Base-by-base conservation (phyloP, 805 yeast species). In the Hanseniaspora clermontiae region DNA sequence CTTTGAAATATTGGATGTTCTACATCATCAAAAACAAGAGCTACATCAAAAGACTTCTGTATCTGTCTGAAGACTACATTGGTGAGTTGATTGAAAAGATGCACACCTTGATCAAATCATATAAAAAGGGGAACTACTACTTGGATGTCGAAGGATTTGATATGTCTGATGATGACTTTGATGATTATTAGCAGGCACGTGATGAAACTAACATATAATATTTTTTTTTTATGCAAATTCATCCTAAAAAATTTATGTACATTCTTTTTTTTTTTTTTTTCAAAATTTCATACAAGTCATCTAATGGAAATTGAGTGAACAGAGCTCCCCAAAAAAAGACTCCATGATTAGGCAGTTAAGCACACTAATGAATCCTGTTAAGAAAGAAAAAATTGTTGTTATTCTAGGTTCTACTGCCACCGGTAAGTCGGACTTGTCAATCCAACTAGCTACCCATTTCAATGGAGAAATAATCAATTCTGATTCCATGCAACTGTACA, bases 401-500 rank as follows among this genome's bases (percentile, higher is more conserved):
- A 78, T 87, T 17, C 84, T 86, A 3, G 98, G 98, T 0, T 90
- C 96, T 38, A 91, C 98, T 0, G 98, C 97, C 0, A 97, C 89
- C 12, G 98, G 98, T 0, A 91, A 91, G 65, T 90, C 97, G 0
- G 88, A 87, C 62, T 76, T 80, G 63, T 66, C 72, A 9, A 64
- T 63, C 43, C 91, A 88, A 59, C 67, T 93, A 20, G 96, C 97
- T 11, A 75, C 78, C 61, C 75, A 76, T 31, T 76, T 84, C 53
- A 77, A 82, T 64, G 97, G 97, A 20, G 97, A 93, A 65, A 76
- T 93, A 60, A 85, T 93, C 60, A 93, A 93, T 68, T 96, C 95
- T 0, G 98, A 93, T 66, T 88, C 97, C 1, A 90, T 93, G 97
- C 98, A 93, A 69, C 85, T 93, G 74, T 93, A 93, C 68, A 70